Conservation (phyloP, 202 grass and related monocot species). For the Hordeum pubiflorum region DNA sequence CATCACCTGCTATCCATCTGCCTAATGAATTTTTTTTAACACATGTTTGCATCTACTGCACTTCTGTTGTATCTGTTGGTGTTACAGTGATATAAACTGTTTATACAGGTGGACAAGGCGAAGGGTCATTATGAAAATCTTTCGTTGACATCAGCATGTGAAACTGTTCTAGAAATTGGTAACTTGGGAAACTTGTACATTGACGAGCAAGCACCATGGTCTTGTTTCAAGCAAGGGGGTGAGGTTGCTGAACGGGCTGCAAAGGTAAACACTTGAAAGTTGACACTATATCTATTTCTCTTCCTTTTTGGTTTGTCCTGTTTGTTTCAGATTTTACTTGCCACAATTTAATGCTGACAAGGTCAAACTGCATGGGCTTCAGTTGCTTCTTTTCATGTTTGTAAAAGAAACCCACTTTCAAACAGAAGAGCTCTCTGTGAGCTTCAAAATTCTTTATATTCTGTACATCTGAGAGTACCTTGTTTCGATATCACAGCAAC, state of each 20-base stretch:
- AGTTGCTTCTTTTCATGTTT: neutral
- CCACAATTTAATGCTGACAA: neutral
- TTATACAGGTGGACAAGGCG: slow-evolving; percentile 60
- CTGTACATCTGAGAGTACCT: neutral
- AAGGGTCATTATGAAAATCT: slow-evolving; percentile 70
- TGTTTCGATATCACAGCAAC: neutral
- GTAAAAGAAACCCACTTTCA: neutral
- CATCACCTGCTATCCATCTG: neutral
- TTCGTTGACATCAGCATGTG: slow-evolving; percentile 80
- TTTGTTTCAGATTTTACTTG: neutral
- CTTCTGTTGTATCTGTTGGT: slow-evolving; percentile 18
- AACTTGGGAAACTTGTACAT: slow-evolving; percentile 88
- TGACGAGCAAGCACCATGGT: slow-evolving; percentile 83
- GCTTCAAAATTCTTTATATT: slow-evolving; percentile 14
- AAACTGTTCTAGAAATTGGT: slow-evolving; percentile 71
- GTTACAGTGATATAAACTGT: slow-evolving; percentile 16
- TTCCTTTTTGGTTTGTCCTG: neutral
- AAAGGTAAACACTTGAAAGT: slow-evolving; percentile 54
- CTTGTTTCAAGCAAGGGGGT: slow-evolving; percentile 88
- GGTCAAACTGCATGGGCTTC: neutral
- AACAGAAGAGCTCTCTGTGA: neutral
- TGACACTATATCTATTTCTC: slow-evolving; percentile 5
- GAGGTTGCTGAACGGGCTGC: slow-evolving; percentile 73
- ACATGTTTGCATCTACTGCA: neutral
- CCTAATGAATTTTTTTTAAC: neutral